A percentile compares a stretch with the other conserved stretches of the same genome.
Evolutionary conservation across 108 stramenopile species (phyloP).

Genomic region (Pseudonitzschia multiseries): DNA sequence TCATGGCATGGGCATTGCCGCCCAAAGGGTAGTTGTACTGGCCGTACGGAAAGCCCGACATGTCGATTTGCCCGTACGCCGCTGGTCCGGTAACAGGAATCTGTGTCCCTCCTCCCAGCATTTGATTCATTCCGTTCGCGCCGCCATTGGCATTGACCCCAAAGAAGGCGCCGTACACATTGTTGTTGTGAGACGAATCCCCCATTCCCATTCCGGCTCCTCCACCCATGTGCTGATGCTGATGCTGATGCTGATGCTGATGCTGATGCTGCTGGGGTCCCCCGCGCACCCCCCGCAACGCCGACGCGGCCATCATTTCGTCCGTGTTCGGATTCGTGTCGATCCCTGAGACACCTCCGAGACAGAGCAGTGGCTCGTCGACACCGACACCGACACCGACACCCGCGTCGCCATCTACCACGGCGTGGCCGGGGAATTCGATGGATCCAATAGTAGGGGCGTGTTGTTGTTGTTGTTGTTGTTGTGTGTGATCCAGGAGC

Average conservation of each 20-base stretch:
- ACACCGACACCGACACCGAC: too few species aligned
- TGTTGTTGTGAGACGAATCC: too few species aligned
- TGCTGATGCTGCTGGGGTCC: constrained; percentile 17
- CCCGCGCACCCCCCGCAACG: constrained; percentile 31
- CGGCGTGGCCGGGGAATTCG: constrained; percentile 8
- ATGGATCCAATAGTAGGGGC: neutral
- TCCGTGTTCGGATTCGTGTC: constrained; percentile 21
- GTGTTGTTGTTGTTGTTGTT: too few species aligned
- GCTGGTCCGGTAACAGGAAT: neutral
- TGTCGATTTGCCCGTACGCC: constrained; percentile 11
- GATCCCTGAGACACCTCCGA: constrained; percentile 11
- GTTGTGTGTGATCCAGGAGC: too few species aligned
- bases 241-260: neutral
- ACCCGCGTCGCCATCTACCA: neutral
- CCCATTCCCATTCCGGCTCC: too few species aligned
- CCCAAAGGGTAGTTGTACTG: constrained; percentile 15
- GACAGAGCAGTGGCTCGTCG: constrained; percentile 16
- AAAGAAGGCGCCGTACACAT: neutral
- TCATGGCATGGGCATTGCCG: constrained; percentile 13
- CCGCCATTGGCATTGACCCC: constrained; percentile 5
- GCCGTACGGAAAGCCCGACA: constrained; percentile 15
- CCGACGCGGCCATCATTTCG: constrained; percentile 34
- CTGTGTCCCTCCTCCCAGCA: too few species aligned
- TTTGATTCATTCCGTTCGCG: neutral
- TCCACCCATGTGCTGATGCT: too few species aligned